Evolutionary conservation across 495 filamentous ascomycete genomes (phyloP), one percentile per base, ranked within the genome.

Genomic region (Penicillium chermesinum): DNA sequence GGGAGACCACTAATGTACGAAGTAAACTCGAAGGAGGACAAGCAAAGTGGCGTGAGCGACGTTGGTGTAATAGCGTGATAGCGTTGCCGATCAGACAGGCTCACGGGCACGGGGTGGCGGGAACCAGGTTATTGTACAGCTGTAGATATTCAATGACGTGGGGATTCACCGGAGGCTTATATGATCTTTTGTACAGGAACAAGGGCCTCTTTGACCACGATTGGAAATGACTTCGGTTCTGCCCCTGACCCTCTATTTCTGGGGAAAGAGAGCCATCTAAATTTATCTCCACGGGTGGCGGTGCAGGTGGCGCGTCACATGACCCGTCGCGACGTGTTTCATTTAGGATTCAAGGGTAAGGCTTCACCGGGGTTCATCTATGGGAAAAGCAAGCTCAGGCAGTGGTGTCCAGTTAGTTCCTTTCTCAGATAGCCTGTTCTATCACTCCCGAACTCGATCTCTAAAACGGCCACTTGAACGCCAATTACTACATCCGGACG

Each of bases 71-170:
- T 44, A 50, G 46, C 44, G 44, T 48, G 48, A 43, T 44, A 50
- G 46, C 4, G 13, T 38, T 27, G 58, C 51, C 57, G 57, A 63
- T 63, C 60, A 48, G 50, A 52, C 52, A 30, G 44, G 44, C 37
- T 50, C 17, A 30, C 25, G 25, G 25, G 25, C 5, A 30, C 4
- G 33, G 22, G 46, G 48, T 15, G 22, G 47, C 47, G 38, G 44
- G 53, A 61, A 55, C 58, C 53, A 58, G 58, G 52, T 48, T 50
- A 33, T 44, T 49, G 55, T 50, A 53, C 42, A 49, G 9, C n/a
- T 8, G n/a, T 34, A 22, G 18, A 17, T 16, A n/a, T 15, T 20
- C 25, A 42, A 55, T 61, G 58, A 58, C 55, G 58, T 58, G 42
- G 25, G 49, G 51, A 25, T 53, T 45, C 54, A 42, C 54, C 19